These are phyloP conservation scores for Antarctomyces pellizariae DNA, from an alignment of 495 filamentous ascomycete genomes.

Conservation along the genomic window DNA sequence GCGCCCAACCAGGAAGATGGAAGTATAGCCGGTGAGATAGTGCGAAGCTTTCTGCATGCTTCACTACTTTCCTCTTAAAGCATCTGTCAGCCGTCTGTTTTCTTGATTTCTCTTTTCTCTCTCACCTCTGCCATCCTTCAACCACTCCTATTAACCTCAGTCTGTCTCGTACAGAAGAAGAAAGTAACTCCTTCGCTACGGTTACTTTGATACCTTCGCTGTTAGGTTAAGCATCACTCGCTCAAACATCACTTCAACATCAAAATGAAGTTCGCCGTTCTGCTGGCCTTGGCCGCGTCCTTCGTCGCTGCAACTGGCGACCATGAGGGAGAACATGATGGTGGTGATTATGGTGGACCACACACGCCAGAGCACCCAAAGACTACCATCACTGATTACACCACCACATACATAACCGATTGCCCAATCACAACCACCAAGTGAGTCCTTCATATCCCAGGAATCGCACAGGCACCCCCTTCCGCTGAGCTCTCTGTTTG, in stretches of 20 bases:
- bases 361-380: conserved; percentile 1
- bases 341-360: not conserved
- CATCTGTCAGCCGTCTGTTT: too few species aligned
- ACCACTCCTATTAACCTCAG: conserved; percentile 7
- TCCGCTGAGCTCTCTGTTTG: too few species aligned
- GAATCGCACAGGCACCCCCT: too few species aligned
- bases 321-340: not conserved
- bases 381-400: conserved; percentile 3
- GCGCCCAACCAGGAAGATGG: too few species aligned
- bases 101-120: conserved; percentile 1
- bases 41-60: too few species aligned
- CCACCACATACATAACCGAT: conserved; percentile 7
- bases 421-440: conserved; percentile 9
- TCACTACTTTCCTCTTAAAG: too few species aligned
- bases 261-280: conserved; percentile 11
- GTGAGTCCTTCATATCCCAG: too few species aligned
- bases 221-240: too few species aligned
- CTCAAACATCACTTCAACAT: conserved; percentile 3
- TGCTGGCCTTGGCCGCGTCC: conserved; percentile 11
- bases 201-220: conserved; percentile 13
- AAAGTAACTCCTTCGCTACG: conserved; percentile 14
- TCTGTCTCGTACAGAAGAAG: conserved; percentile 1
- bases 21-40: too few species aligned
- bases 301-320: conserved; percentile 1
- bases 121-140: conserved; percentile 9